phyloP scores from a whole-genome alignment of 164 flowering plant species.

The Amborella trichopoda region DNA sequence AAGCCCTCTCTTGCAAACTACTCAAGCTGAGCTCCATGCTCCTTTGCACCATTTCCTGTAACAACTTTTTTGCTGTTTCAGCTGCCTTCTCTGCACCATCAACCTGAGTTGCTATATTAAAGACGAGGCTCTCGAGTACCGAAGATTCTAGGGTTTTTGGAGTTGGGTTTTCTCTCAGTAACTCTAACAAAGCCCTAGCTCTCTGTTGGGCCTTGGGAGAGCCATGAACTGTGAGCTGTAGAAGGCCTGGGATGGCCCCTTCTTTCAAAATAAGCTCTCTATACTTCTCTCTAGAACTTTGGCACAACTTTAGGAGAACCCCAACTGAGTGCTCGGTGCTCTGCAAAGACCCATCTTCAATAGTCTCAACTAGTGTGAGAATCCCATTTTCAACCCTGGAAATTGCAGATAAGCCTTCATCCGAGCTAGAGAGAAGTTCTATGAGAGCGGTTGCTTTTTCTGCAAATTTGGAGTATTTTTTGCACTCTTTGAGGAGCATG shows the following conservation, averaged over 20 bases:
- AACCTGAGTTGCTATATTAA: constrained; percentile 43
- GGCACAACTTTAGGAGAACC: constrained; percentile 46
- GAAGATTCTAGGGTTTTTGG: constrained; percentile 28
- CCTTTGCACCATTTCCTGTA: constrained; percentile 62
- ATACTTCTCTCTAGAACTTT: constrained; percentile 47
- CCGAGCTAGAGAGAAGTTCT: constrained; percentile 38
- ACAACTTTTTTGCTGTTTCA: constrained; percentile 54
- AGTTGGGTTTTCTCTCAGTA: constrained; percentile 52
- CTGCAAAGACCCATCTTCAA: constrained; percentile 68
- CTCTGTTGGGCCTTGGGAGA: constrained; percentile 47
- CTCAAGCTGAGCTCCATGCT: constrained; percentile 56
- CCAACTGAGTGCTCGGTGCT: constrained; percentile 78
- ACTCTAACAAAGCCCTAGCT: constrained; percentile 50
- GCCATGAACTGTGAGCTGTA: constrained; percentile 64
- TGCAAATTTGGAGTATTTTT: constrained; percentile 72
- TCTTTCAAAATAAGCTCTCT: constrained; percentile 63
- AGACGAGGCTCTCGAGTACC: constrained; percentile 47
- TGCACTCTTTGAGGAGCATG: constrained; percentile 61
- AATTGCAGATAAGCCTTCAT: constrained; percentile 50
- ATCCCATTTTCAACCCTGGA: constrained; percentile 42
- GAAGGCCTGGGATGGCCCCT: constrained; percentile 79
- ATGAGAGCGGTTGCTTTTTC: constrained; percentile 69
- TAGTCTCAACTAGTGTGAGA: constrained; percentile 53
- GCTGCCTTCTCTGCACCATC: constrained; percentile 65
- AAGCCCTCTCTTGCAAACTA: constrained; percentile 30